These are phyloP conservation scores for Calocybe cyanea DNA, from an alignment of 768 basidiomycete species.

Conservation along the genomic window DNA sequence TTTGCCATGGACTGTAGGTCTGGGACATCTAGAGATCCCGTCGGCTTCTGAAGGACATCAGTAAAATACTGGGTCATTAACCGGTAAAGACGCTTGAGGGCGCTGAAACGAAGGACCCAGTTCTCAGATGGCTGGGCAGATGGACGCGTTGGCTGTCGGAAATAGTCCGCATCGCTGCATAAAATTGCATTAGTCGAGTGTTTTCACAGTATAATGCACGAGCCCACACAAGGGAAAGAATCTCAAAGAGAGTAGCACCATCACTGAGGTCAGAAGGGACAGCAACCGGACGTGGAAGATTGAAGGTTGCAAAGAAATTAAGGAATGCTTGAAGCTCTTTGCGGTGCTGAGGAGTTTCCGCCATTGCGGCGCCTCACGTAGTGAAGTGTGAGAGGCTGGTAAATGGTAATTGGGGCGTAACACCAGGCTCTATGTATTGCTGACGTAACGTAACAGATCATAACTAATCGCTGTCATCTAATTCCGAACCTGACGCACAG, in stretches of 20 bases:
- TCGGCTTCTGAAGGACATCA: conserved; percentile 78
- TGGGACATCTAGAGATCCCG: conserved; percentile 77
- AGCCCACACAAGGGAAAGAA: conserved; percentile 73
- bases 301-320: conserved; percentile 74
- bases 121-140: conserved; percentile 71
- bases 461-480: background rate
- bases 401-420: no score
- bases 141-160: conserved; percentile 57
- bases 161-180: conserved; percentile 74
- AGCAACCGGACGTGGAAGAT: conserved; percentile 59
- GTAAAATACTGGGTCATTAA: conserved; percentile 87
- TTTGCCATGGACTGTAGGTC: conserved; percentile 85
- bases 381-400: background rate
- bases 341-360: conserved; percentile 31
- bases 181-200: conserved; percentile 1
- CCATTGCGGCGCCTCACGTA: conserved; percentile 23
- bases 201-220: background rate
- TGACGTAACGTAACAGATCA: conserved; percentile 8
- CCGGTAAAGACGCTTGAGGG: conserved; percentile 81
- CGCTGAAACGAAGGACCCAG: conserved; percentile 84
- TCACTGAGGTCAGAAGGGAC: conserved; percentile 73
- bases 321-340: conserved; percentile 80
- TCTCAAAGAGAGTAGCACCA: conserved; percentile 70
- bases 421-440: background rate
- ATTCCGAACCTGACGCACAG: background rate